phyloP scores from a whole-genome alignment of 805 yeast genomes.

The Brettanomyces bruxellensis region DNA sequence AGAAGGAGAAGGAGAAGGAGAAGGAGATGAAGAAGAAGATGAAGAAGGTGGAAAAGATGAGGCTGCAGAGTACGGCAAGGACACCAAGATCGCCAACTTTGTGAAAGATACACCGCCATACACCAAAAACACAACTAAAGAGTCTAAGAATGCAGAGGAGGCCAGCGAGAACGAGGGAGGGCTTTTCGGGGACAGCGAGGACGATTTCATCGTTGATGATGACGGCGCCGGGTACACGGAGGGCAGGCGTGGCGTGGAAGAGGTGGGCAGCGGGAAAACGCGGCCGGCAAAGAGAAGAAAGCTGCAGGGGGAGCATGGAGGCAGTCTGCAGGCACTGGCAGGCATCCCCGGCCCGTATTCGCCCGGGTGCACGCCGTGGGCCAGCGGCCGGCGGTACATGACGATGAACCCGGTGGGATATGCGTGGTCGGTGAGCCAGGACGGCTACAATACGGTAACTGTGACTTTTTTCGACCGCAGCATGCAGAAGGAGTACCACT shows the following conservation, averaged over 20 bases:
- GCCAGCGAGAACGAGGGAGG: constrained; percentile 8
- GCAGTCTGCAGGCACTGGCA: neutral
- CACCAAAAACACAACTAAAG: neutral
- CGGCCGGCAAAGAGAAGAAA: neutral
- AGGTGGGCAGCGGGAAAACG: neutral
- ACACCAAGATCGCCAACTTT: constrained; percentile 9
- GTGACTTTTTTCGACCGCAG: constrained; percentile 81
- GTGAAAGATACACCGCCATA: too few relatives aligned
- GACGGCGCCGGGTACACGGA: constrained; percentile 41
- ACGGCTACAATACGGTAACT: constrained; percentile 60
- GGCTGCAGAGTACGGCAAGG: constrained; percentile 17
- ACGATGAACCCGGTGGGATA: constrained; percentile 78
- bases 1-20: constrained; percentile 15
- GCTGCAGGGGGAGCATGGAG: neutral
- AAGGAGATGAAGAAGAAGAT: constrained; percentile 3
- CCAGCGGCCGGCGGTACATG: constrained; percentile 53
- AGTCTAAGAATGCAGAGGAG: neutral
- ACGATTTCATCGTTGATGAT: constrained; percentile 55
- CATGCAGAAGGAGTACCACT: constrained; percentile 70
- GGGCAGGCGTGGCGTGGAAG: neutral
- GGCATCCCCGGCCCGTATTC: constrained; percentile 48
- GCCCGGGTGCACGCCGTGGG: constrained; percentile 86
- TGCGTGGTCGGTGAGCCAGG: constrained; percentile 65
- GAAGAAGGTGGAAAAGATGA: constrained; percentile 17
- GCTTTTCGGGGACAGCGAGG: constrained; percentile 28